Evolutionary conservation across 495 filamentous ascomycete species (phyloP), one percentile per base, ranked within the genome.

Genomic region (Apodospora peruviana): DNA sequence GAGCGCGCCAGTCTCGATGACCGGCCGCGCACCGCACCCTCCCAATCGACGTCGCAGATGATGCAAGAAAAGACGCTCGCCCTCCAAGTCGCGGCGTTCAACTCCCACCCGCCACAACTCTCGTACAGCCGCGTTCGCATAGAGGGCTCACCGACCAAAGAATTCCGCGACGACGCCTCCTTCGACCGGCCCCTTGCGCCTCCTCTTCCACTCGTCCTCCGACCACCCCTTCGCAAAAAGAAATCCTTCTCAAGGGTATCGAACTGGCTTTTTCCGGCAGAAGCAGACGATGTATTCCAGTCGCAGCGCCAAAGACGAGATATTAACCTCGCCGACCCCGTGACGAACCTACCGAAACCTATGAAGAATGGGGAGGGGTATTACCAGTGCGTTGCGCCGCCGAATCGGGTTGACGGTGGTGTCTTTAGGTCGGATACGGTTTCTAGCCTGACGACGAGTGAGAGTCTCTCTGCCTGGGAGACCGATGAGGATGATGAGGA

Each of bases 211-310:
- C 68, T 79, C 14, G 67, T 76, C 20, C 67, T 78, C 4, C 68
- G 73, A 32, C 70, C 69, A 14, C 72, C 73, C 9, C 58, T 76
- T 32, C 62, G 77, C 25, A 79, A 79, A 60, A 79, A 79, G 68
- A 80, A 79, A 50, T 78, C 74, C 18, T 79, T 80, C 55, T 76
- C 74, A 1, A 64, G 73, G 43, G 74, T 81, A 20, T 79, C 77
- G 19, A 70, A 60, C 50, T 81, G 77, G 78, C 65, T 81, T 5
- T 76, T 77, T 57, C 70, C 20, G 46, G 52, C 4, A 55, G 38
- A 12, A 23, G 12, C 2, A n/a, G 40, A 42, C 27, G 9, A 34
- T 21, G 20, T 41, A 45, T n/a, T 25, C 18, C 40, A 29, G 3
- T n/a, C 3, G 12, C 10, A 4, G 7, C 25, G 22, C 20, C 29